Evolutionary conservation across 768 basidiomycete species (phyloP), one percentile per base, ranked within the genome.

Genomic region (Tylopilus sp.): DNA sequence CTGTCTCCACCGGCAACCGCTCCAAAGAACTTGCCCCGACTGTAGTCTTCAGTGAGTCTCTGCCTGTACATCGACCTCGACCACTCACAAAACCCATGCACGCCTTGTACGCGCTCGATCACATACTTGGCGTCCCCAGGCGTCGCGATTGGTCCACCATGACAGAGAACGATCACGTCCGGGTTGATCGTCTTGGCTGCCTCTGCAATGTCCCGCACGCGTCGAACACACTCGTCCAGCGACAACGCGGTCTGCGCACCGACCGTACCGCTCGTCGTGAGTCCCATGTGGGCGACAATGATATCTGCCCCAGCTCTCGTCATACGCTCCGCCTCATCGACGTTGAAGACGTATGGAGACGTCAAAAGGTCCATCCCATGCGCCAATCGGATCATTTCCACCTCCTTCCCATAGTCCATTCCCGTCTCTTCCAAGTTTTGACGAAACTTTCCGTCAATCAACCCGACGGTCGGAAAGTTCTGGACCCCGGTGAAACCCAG

Each of bases 361-460:
- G 65, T 66, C 45, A 64, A 48, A 3, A 67, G 56, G 21, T 57
- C 62, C 45, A 62, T 47, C 28, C 56, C 51, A 30, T 57, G 61
- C 21, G 62, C 65, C 33, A 57, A 31, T 21, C 62, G 54, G 40
- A 66, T 64, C 64, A 68, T 68, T 15, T 66, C 66, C 10, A 68
- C 67, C 36, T 69, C 67, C 30, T 56, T 62, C 12, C 52, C 67
- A 18, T 69, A 67, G 10, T 57, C 60, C 65, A 67, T 67, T 2
- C 59, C 58, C 12, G 64, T 65, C 43, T 68, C 66, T 54, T 67
- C 67, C 23, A 64, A 48, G 48, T 67, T 61, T 30, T 56, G 65
- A 15, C 67, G 58, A 42, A 66, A 69, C 43, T 50, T 58, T 2
- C 64, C 59, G 38, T 68, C 65, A 20, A 69, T 67, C 50, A 64